Conservation (phyloP, 495 filamentous ascomycete genomes). For the Eremomyces bilateralis region DNA sequence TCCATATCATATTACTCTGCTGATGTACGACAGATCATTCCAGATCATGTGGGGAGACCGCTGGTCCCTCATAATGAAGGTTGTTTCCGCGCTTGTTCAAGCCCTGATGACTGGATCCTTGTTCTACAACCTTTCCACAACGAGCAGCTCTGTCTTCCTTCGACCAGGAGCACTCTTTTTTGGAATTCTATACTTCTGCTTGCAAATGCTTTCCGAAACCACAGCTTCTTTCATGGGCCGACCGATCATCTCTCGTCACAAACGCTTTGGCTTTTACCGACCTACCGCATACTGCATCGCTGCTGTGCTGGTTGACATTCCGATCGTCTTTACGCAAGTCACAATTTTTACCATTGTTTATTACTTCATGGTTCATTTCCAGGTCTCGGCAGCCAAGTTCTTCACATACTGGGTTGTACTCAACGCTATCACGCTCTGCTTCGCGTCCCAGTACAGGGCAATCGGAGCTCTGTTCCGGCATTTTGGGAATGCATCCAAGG, state of each 20-base stretch:
- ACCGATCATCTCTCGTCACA: constrained; percentile 39
- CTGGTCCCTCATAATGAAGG: too few species aligned
- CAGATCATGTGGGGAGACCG: constrained; percentile 51
- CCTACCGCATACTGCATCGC: constrained; percentile 51
- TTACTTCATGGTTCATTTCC: constrained; percentile 47
- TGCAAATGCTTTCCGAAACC: constrained; percentile 50
- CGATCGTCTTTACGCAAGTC: constrained; percentile 39
- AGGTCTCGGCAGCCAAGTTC: constrained; percentile 44
- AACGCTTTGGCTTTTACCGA: constrained; percentile 59
- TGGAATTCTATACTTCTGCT: constrained; percentile 52
- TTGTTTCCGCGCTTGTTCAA: too few species aligned
- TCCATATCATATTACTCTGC: background rate
- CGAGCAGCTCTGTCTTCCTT: constrained; percentile 5
- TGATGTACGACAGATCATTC: constrained; percentile 33
- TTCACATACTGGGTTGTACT: constrained; percentile 55
- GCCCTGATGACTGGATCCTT: constrained; percentile 54
- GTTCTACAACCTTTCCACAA: constrained; percentile 44
- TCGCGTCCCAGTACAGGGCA: constrained; percentile 55
- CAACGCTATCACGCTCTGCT: constrained; percentile 41
- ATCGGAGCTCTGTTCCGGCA: constrained; percentile 49
- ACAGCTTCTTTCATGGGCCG: constrained; percentile 45
- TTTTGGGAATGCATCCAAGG: constrained; percentile 53
- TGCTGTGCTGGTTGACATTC: constrained; percentile 46
- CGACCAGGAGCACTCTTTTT: constrained; percentile 33
- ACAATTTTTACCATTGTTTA: constrained; percentile 40